phyloP scores from a whole-genome alignment of 73 alveolate genomes.

The Paramecium biaurelia region DNA sequence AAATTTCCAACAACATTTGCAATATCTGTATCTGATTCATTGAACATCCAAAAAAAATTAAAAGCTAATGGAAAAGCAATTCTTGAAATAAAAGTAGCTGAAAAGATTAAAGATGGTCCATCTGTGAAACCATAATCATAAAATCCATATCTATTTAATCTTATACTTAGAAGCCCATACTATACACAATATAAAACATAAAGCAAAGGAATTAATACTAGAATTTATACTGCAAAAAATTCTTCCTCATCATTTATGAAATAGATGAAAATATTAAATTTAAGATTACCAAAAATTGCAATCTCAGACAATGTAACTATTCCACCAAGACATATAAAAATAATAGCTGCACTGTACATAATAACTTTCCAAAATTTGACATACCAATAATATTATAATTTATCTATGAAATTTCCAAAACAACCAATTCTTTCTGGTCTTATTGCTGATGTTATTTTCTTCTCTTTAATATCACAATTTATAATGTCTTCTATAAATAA shows the following conservation, averaged over 20 bases:
- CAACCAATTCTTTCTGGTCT: not conserved
- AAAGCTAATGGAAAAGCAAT: slow-evolving; percentile 40
- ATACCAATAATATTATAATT: not conserved
- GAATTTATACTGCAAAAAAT: not conserved
- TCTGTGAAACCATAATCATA: slow-evolving; percentile 34
- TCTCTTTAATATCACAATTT: not conserved
- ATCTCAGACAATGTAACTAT: not conserved
- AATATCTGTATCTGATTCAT: slow-evolving; percentile 2
- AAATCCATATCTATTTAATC: slow-evolving; percentile 47
- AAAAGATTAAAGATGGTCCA: slow-evolving; percentile 32
- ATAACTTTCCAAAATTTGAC: not conserved
- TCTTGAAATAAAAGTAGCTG: slow-evolving; percentile 42
- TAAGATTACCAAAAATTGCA: not conserved
- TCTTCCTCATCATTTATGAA: not conserved
- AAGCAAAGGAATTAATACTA: not conserved
- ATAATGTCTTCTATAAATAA: slow-evolving; percentile 21
- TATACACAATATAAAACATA: slow-evolving; percentile 13
- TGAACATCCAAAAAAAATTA: slow-evolving; percentile 39
- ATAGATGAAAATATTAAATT: not conserved
- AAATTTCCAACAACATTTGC: slow-evolving; percentile 38
- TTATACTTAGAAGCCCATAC: not conserved
- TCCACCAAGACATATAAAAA: not conserved
- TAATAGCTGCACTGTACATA: not conserved
- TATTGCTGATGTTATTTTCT: not conserved
- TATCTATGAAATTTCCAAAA: not conserved